These are phyloP conservation scores for Acrodontium crateriforme DNA, from an alignment of 2,329 filamentous ascomycete species.

Conservation along the genomic window DNA sequence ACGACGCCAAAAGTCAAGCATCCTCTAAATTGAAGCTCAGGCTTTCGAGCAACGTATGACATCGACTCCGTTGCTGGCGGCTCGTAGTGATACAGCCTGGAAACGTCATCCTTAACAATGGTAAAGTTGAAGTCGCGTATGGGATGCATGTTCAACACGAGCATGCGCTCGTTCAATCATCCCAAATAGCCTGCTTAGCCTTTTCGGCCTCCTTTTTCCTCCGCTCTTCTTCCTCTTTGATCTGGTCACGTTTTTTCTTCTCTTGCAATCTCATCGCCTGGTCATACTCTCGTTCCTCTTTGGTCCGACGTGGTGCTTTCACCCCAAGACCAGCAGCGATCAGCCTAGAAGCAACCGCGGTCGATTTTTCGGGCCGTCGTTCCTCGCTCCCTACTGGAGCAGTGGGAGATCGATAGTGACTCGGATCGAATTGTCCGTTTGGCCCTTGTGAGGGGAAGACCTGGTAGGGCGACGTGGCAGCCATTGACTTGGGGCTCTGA, in stretches of 20 bases:
- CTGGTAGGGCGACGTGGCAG: constrained; percentile 12
- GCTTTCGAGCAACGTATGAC: no score
- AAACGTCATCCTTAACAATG: no score
- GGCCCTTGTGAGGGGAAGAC: constrained; percentile 14
- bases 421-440: constrained; percentile 9
- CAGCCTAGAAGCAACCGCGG: constrained; percentile 75
- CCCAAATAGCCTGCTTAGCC: constrained; percentile 79
- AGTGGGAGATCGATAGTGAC: constrained; percentile 1
- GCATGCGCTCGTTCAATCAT: no score
- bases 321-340: constrained; percentile 82
- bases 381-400: constrained; percentile 12
- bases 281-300: constrained; percentile 82
- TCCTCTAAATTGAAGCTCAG: no score
- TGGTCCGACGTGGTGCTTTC: constrained; percentile 64
- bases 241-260: constrained; percentile 58
- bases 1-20: no score
- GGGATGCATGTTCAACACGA: no score
- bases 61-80: no score
- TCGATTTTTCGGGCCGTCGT: constrained; percentile 69
- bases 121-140: no score
- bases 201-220: constrained; percentile 53
- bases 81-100: no score
- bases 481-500: no score
- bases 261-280: constrained; percentile 71
- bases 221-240: constrained; percentile 50